These are phyloP conservation scores for Skeletonema marinoi DNA, from an alignment of 108 stramenopile species.

Conservation along the genomic window DNA sequence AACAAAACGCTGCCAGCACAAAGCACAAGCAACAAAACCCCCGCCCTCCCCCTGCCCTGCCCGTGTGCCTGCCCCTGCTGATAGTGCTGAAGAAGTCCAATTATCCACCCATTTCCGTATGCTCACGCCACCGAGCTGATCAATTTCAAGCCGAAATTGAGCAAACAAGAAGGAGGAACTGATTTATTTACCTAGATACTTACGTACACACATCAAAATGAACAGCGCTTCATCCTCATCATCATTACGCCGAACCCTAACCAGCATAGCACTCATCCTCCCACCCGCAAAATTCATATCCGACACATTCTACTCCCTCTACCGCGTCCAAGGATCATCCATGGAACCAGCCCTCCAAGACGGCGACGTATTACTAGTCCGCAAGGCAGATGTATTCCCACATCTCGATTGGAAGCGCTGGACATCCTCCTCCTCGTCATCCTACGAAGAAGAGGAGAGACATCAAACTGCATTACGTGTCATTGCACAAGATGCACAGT, in stretches of 20 bases:
- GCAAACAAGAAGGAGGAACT: too few relatives aligned
- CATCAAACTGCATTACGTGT: constrained; percentile 27
- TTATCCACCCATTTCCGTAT: too few relatives aligned
- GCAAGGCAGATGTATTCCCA: constrained; percentile 56
- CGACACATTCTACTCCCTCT: constrained; percentile 60
- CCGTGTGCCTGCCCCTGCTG: too few relatives aligned
- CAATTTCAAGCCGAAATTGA: too few relatives aligned
- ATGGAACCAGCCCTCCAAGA: constrained; percentile 71
- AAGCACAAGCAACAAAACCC: too few relatives aligned
- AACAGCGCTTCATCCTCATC: background rate
- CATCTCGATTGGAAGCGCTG: constrained; percentile 19
- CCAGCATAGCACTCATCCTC: constrained; percentile 11
- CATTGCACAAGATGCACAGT: constrained; percentile 32
- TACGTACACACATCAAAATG: background rate
- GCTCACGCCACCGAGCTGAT: too few relatives aligned
- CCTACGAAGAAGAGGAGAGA: constrained; percentile 1
- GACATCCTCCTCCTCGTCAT: background rate
- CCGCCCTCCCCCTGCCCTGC: too few relatives aligned
- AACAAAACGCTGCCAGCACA: too few relatives aligned
- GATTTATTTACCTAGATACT: too few relatives aligned
- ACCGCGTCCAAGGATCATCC: constrained; percentile 56
- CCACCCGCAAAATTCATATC: constrained; percentile 16
- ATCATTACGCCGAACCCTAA: constrained; percentile 6
- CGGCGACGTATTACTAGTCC: constrained; percentile 69
- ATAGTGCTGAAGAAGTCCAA: too few relatives aligned